phyloP scores from a whole-genome alignment of 345 rosid genomes.

The Viola odorata region DNA sequence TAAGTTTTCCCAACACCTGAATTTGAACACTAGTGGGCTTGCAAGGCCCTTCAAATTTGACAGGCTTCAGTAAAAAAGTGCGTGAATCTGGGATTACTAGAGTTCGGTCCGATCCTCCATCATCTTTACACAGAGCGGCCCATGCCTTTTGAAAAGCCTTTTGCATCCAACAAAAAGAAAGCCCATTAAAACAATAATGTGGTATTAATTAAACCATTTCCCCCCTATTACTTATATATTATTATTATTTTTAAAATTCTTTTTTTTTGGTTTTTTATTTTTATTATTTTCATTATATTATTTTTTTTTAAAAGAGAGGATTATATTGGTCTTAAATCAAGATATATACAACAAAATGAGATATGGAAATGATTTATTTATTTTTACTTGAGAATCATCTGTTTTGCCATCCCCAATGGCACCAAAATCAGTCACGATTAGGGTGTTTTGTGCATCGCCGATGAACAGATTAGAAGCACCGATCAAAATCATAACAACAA shows the following conservation, averaged over 20 bases:
- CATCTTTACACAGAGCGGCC: slow-evolving; percentile 25
- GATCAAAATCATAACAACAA: background rate
- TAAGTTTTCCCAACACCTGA: slow-evolving; percentile 25
- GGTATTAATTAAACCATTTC: no score
- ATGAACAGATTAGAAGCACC: background rate
- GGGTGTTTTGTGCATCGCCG: background rate
- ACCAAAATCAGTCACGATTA: background rate
- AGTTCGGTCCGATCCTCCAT: slow-evolving; percentile 11
- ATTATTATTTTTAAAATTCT: no score
- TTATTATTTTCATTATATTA: no score
- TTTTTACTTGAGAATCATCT: background rate
- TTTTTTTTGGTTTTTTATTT: no score
- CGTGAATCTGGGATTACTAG: slow-evolving; percentile 26
- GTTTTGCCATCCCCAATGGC: background rate
- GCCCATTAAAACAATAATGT: no score
- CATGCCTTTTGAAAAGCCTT: slow-evolving; percentile 42
- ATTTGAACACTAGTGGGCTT: slow-evolving; percentile 20
- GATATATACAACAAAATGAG: no score
- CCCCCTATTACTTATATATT: no score
- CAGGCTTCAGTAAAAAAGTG: slow-evolving; percentile 31
- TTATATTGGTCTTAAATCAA: no score
- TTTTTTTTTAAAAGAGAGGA: no score
- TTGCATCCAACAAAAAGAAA: no score
- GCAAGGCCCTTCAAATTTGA: slow-evolving; percentile 39
- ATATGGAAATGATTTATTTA: no score